Base-by-base conservation (phyloP, 2,329 filamentous ascomycete genomes). In the Calcarisporium arbuscula region DNA sequence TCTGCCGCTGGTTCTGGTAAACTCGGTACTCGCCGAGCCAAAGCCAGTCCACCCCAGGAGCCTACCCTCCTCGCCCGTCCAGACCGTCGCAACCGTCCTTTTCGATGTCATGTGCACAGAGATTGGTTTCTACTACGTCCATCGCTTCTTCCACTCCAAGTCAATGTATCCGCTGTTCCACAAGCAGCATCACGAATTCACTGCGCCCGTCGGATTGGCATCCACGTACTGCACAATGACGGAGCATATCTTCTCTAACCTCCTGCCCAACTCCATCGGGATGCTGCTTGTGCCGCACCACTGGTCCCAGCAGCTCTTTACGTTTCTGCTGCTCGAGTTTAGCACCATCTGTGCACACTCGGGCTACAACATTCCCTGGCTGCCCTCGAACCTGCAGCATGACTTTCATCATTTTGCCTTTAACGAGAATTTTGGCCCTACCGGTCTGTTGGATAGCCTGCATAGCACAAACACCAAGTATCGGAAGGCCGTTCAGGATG, bases 181-280 rank as follows among this genome's bases (percentile, higher is more conserved):
- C 55, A 72, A 72, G 39, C 56, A 56, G 25, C 71, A 74, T 47
- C 70, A 74, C 53, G 53, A 55, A 19, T 74, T 72, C 52, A 66
- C 62, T 0, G 67, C 69, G 2, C 70, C 69, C 3, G 61, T 74
- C 4, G 64, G 67, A 1, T 51, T 74, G 4, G 61, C 70, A 0
- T 62, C 69, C 2, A 65, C 72, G 39, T 74, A 70, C 41, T 67
- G 67, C 2, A 69, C 71, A 42, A 65, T 68, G 1, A 42, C 67
- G 21, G 70, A 74, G 48, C 67, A 72, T 44, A 40, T 73, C 4
- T 40, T 70, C 12, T 64, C 68, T 9, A 72, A 72, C 43, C 56
- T 62, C 6, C 43, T 72, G 21, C 69, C 70, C 2, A 61, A 72
- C 10, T 56, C 56, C 2, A 45, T 72, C n/a, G 42, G 38, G 12